Conservation (phyloP, 768 basidiomycete genomes). For the Tylopilus vinaceipallidus region DNA sequence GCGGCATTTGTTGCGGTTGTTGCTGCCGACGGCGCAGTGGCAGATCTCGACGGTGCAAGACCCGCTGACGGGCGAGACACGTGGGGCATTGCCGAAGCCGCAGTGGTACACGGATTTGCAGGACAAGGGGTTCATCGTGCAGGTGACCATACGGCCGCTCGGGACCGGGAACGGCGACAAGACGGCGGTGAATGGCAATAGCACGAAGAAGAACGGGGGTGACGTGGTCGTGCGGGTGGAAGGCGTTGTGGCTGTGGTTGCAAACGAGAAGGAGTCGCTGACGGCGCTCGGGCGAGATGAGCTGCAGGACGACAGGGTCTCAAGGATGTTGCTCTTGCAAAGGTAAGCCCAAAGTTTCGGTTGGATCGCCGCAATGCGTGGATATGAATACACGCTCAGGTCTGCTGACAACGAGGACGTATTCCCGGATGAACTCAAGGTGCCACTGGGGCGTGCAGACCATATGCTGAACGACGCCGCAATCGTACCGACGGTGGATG, state of each 20-base stretch:
- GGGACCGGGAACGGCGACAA: slow-evolving; percentile 16
- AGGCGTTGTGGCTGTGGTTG: slow-evolving; percentile 42
- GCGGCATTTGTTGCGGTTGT: slow-evolving; percentile 75
- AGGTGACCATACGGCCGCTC: slow-evolving; percentile 55
- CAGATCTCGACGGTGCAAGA: slow-evolving; percentile 74
- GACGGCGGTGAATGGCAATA: background rate
- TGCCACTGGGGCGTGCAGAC: slow-evolving; percentile 59
- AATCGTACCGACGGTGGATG: slow-evolving; percentile 6
- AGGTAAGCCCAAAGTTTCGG: slow-evolving; percentile 42
- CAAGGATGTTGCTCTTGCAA: slow-evolving; percentile 64
- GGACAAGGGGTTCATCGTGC: slow-evolving; percentile 57
- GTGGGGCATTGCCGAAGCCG: slow-evolving; percentile 59
- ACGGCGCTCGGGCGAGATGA: slow-evolving; percentile 73
- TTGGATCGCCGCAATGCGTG: background rate
- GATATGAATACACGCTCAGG: slow-evolving; percentile 31
- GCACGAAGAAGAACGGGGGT: slow-evolving; percentile 8
- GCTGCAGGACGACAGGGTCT: slow-evolving; percentile 66
- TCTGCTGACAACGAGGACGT: slow-evolving; percentile 54
- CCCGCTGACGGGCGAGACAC: slow-evolving; percentile 73
- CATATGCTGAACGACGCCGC: slow-evolving; percentile 49
- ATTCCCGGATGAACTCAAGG: slow-evolving; percentile 58
- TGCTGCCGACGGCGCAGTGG: slow-evolving; percentile 80
- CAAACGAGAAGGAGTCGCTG: slow-evolving; percentile 75
- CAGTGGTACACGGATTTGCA: slow-evolving; percentile 70
- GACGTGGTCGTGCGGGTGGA: slow-evolving; percentile 32